These are phyloP conservation scores for Spathaspora arborariae DNA, from an alignment of 805 yeast genomes.

Conservation along the genomic window DNA sequence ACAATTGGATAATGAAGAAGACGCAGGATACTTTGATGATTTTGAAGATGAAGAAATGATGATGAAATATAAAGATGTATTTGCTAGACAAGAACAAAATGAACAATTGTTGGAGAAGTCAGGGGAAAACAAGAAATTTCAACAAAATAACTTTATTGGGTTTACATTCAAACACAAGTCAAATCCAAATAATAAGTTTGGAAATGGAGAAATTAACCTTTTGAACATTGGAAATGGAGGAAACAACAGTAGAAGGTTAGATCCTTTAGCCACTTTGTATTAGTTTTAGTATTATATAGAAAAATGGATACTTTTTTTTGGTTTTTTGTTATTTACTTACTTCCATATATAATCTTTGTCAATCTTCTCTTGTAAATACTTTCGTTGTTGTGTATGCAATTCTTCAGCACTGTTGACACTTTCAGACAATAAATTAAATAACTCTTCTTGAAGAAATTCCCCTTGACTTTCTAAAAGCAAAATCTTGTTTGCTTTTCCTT, in stretches of 20 bases:
- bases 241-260: conserved; percentile 22
- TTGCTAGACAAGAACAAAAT: conserved; percentile 84
- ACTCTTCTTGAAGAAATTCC: conserved; percentile 51
- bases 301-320: neutral
- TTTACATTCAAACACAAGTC: conserved; percentile 89
- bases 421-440: conserved; percentile 49
- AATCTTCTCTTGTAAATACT: conserved; percentile 45
- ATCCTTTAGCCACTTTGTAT: conserved; percentile 43
- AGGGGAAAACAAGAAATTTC: conserved; percentile 26
- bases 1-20: conserved; percentile 93
- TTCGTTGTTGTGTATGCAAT: conserved; percentile 43
- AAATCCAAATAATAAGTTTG: conserved; percentile 50
- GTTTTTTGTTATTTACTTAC: neutral
- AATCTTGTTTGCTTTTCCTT: conserved; percentile 50
- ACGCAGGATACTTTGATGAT: conserved; percentile 98
- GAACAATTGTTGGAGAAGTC: conserved; percentile 72
- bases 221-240: conserved; percentile 20
- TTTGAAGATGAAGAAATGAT: conserved; percentile 93
- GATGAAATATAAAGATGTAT: conserved; percentile 96
- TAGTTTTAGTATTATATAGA: conserved; percentile 10
- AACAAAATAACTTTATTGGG: conserved; percentile 70
- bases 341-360: conserved; percentile 60
- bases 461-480: conserved; percentile 76
- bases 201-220: conserved; percentile 34
- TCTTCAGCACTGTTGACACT: conserved; percentile 47